A percentile compares a stretch with the other conserved stretches of the same genome.
These are phyloP conservation scores for Alternaria gaisen DNA, from an alignment of 2,329 filamentous ascomycete species.

Conservation along the genomic window DNA sequence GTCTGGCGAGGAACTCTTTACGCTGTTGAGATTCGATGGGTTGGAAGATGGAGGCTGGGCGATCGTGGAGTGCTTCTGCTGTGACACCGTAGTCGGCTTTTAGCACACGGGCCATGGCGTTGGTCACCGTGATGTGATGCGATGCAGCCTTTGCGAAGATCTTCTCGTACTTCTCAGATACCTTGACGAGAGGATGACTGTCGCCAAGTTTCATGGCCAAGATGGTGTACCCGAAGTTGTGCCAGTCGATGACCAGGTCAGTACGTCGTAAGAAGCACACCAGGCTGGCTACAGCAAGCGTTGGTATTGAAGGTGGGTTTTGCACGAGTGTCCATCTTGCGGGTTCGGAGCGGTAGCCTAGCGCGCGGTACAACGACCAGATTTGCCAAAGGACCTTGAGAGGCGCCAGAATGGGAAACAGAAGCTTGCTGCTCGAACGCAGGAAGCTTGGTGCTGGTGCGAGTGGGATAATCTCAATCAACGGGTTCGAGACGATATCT, in stretches of 20 bases:
- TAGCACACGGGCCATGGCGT: slow-evolving; percentile 84
- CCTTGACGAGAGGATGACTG: slow-evolving; percentile 75
- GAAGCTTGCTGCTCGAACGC: slow-evolving; percentile 71
- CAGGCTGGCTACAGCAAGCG: slow-evolving; percentile 77
- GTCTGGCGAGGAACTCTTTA: slow-evolving; percentile 67
- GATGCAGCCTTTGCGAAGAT: slow-evolving; percentile 72
- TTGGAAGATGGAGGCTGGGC: slow-evolving; percentile 83
- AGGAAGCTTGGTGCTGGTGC: slow-evolving; percentile 72
- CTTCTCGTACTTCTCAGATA: slow-evolving; percentile 82
- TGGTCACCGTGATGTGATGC: slow-evolving; percentile 85
- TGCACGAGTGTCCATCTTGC: slow-evolving; percentile 87
- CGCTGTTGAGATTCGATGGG: slow-evolving; percentile 63
- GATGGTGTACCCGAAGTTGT: slow-evolving; percentile 98
- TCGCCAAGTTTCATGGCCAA: slow-evolving; percentile 72
- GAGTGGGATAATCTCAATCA: slow-evolving; percentile 76
- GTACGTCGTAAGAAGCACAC: slow-evolving; percentile 81
- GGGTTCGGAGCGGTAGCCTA: slow-evolving; percentile 78
- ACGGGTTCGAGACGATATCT: slow-evolving; percentile 72
- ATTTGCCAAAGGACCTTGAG: slow-evolving; percentile 88
- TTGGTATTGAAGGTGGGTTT: slow-evolving; percentile 95
- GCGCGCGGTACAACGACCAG: slow-evolving; percentile 71
- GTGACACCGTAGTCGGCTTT: slow-evolving; percentile 71
- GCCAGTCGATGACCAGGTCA: slow-evolving; percentile 91
- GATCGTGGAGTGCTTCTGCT: slow-evolving; percentile 71
- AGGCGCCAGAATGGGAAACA: slow-evolving; percentile 81